These are phyloP conservation scores for Kurtzmaniella natalensis DNA, from an alignment of 1,139 yeast genomes.

Conservation along the genomic window DNA sequence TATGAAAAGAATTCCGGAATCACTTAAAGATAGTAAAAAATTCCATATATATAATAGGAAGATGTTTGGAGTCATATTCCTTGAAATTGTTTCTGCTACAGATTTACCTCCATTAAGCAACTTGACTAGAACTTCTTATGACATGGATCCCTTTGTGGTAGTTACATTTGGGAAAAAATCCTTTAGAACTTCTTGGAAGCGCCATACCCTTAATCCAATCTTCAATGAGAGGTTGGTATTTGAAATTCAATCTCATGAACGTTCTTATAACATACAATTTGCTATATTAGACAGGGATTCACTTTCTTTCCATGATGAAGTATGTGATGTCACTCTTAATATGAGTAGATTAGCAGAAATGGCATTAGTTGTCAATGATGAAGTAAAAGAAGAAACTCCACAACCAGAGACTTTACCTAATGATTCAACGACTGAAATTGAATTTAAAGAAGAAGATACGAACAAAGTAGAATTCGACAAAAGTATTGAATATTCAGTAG, in stretches of 20 bases:
- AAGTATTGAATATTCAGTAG: slow-evolving; percentile 15
- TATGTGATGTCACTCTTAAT: slow-evolving; percentile 60
- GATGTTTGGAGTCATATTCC: slow-evolving; percentile 67
- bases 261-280: slow-evolving; percentile 60
- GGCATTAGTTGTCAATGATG: slow-evolving; percentile 14
- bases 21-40: background rate
- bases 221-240: slow-evolving; percentile 79
- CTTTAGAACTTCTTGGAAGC: slow-evolving; percentile 79
- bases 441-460: background rate
- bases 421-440: background rate
- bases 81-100: slow-evolving; percentile 70
- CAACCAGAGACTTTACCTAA: background rate
- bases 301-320: slow-evolving; percentile 76
- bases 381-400: background rate
- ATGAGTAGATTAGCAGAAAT: slow-evolving; percentile 42
- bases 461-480: background rate
- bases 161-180: slow-evolving; percentile 87
- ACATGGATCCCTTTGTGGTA: slow-evolving; percentile 96
- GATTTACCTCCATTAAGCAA: slow-evolving; percentile 67
- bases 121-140: slow-evolving; percentile 68
- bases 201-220: slow-evolving; percentile 79
- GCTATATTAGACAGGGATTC: slow-evolving; percentile 81
- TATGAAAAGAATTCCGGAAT: slow-evolving; percentile 3
- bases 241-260: slow-evolving; percentile 68
- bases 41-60: slow-evolving; percentile 26